Conservation (phyloP, 2,329 filamentous ascomycete species). For the Alternaria burnsii region DNA sequence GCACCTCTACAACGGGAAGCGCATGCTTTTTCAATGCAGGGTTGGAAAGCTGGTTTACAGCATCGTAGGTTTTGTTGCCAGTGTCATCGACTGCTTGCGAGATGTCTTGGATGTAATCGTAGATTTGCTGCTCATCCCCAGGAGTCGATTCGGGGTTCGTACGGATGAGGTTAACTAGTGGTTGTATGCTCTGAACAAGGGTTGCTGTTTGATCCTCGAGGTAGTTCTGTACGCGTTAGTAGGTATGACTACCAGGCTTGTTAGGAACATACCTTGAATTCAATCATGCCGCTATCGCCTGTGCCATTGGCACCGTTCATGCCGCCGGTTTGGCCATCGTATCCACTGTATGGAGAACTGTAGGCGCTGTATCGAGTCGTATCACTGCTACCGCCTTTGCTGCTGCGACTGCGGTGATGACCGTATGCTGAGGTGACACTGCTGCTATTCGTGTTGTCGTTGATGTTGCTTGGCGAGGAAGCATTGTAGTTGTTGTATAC, state of each 20-base stretch:
- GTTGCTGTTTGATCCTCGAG: conserved; percentile 83
- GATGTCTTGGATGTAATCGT: conserved; percentile 75
- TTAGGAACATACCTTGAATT: conserved; percentile 64
- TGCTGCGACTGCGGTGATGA: conserved; percentile 42
- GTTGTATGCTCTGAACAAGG: conserved; percentile 81
- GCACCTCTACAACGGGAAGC: conserved; percentile 61
- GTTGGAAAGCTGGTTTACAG: conserved; percentile 58
- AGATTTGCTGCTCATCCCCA: conserved; percentile 60
- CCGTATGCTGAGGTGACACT: conserved; percentile 19
- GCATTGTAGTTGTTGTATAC: conserved; percentile 31
- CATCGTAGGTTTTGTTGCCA: conserved; percentile 68
- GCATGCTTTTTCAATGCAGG: conserved; percentile 62
- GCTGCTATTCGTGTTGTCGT: conserved; percentile 25
- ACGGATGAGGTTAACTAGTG: conserved; percentile 76
- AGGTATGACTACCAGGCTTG: conserved; percentile 9
- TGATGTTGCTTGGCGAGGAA: conserved; percentile 32
- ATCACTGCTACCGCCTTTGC: conserved; percentile 48
- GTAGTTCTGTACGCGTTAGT: conserved; percentile 65
- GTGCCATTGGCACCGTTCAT: conserved; percentile 35
- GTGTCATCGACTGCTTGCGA: conserved; percentile 75
- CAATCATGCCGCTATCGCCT: conserved; percentile 57
- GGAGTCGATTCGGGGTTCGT: conserved; percentile 44
- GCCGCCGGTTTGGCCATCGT: conserved; percentile 44
- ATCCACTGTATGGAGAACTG: conserved; percentile 49
- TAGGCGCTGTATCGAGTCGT: conserved; percentile 47